phyloP scores from a whole-genome alignment of 805 yeast species.

The Sungouiozyma intestinalis region DNA sequence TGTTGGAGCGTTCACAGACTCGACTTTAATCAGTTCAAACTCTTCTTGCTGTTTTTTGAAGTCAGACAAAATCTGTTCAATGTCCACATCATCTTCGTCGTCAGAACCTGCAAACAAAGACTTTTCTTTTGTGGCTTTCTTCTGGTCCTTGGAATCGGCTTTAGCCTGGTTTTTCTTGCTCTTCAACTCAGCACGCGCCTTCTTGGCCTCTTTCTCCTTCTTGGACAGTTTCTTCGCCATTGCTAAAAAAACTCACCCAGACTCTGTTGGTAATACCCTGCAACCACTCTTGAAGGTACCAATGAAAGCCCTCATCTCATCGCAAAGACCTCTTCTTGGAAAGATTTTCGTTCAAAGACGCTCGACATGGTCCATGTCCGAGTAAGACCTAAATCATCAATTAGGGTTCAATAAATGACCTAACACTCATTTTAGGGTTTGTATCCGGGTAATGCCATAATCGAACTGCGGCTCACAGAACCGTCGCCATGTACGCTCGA shows the following conservation, averaged over 20 bases:
- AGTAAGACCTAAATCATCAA: no score
- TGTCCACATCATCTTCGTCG: slow-evolving; percentile 71
- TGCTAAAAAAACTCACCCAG: not conserved
- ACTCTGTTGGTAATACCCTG: no score
- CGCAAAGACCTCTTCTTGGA: not conserved
- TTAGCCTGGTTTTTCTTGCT: slow-evolving; percentile 65
- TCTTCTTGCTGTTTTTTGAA: slow-evolving; percentile 72
- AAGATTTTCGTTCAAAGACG: not conserved
- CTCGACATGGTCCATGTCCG: no score
- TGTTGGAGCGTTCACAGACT: slow-evolving; percentile 48
- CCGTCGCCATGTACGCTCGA: no score
- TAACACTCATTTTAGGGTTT: not conserved
- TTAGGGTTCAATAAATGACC: no score
- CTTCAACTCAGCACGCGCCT: slow-evolving; percentile 79
- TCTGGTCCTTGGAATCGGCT: slow-evolving; percentile 64
- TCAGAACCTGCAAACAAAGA: slow-evolving; percentile 51
- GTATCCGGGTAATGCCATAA: not conserved
- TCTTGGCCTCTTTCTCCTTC: slow-evolving; percentile 83
- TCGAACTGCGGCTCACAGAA: no score
- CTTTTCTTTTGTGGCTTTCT: slow-evolving; percentile 51
- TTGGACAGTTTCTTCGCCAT: slow-evolving; percentile 80
- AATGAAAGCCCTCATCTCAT: no score
- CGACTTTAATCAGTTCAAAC: slow-evolving; percentile 61
- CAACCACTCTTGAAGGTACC: no score
- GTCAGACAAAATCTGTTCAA: slow-evolving; percentile 71